Evolutionary conservation across 768 basidiomycete genomes (phyloP), one percentile per base, ranked within the genome.

Genomic region (Gloeostereum incarnatum): DNA sequence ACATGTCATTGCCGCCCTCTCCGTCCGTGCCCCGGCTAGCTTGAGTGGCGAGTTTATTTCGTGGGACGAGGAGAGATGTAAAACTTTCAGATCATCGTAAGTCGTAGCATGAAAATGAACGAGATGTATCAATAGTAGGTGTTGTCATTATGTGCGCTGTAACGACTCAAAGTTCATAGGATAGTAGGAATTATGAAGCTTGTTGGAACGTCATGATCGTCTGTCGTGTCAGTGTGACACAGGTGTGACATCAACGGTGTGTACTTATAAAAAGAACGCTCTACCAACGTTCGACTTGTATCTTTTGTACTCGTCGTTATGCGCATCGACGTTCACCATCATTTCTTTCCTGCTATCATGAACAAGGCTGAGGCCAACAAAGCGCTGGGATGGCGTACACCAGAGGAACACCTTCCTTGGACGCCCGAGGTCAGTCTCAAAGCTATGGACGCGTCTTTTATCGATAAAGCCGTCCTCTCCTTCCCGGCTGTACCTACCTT

Each of bases 31-130:
- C 3, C 66, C 78, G 4, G 64, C 67, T 47, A 57, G 63, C 3
- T 54, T 89, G 29, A 83, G 68, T 38, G 92, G 92, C 17, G 61
- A 77, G 49, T 97, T 91, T 52, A 62, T 93, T 39, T 77, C 66
- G 49, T 94, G 90, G 87, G 73, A 87, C 50, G 71, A 73, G 17
- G 77, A 79, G 18, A 6, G 5, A 8, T 31, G 31, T 31, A 31
- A 31, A 16, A 31, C 19, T 31, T 14, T 31, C 1, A 13, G 19
- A 31, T 31, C 31, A 22, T n/a, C 34, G 34, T 35, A 35, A 24
- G 34, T 22, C 21, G 17, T 35, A 10, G 16, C 20, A 20, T 21
- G 8, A 14, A n/a, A 14, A 9, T 35, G 20, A 7, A 22, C 11
- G 16, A 22, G 4, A 22, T 35, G 34, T n/a, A 35, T 21, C 8